Percentiles rank a stretch among this genome's conserved stretches.
Evolutionary conservation across 108 stramenopile genomes (phyloP).

Genomic region (Fragilaria crotonensis): DNA sequence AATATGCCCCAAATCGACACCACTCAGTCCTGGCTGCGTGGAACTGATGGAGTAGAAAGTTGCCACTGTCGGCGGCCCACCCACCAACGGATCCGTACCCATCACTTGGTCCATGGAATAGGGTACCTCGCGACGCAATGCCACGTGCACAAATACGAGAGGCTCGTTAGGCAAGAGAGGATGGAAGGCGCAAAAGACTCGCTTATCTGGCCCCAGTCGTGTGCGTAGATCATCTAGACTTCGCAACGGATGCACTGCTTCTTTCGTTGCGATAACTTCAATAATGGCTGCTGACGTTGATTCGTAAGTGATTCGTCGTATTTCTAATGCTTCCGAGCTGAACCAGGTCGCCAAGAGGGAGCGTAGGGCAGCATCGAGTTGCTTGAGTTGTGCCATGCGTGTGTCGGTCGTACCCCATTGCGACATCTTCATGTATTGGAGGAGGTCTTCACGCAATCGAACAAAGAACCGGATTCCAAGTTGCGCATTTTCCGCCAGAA

Average conservation of each 20-base stretch:
- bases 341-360: conserved; percentile 34
- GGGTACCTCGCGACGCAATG: conserved; percentile 55
- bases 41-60: conserved; percentile 92
- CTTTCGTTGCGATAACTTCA: conserved; percentile 83
- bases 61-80: conserved; percentile 50
- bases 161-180: conserved; percentile 79
- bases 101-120: conserved; percentile 55
- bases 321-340: conserved; percentile 17
- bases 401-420: conserved; percentile 6
- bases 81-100: conserved; percentile 5
- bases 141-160: conserved; percentile 87
- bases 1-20: conserved; percentile 86
- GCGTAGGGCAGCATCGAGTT: conserved; percentile 28
- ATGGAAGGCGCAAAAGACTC: conserved; percentile 91
- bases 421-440: conserved; percentile 19
- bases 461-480: conserved; percentile 54
- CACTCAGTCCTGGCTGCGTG: conserved; percentile 68
- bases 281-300: conserved; percentile 76
- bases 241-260: conserved; percentile 86
- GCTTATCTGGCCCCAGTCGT: conserved; percentile 63
- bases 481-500: conserved; percentile 44
- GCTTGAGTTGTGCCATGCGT: conserved; percentile 11
- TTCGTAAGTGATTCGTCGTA: conserved; percentile 83
- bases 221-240: conserved; percentile 76
- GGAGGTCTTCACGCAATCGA: conserved; percentile 47